phyloP scores from a whole-genome alignment of 306 rosid genomes.

The Pueraria montana region DNA sequence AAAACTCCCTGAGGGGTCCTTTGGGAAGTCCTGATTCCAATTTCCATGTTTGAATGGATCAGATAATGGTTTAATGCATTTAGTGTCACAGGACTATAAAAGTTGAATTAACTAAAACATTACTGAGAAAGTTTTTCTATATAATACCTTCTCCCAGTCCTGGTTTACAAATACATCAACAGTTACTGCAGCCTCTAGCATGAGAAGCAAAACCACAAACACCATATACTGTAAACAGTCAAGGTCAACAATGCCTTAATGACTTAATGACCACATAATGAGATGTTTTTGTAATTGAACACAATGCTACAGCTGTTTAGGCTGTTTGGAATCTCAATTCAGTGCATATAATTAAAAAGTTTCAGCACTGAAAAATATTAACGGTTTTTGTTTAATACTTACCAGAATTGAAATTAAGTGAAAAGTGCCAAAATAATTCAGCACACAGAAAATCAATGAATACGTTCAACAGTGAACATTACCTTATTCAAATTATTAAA shows the following conservation, averaged over 20 bases:
- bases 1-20: constrained; percentile 76
- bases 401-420: neutral
- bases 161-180: constrained; percentile 74
- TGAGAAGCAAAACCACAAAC: constrained; percentile 65
- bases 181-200: constrained; percentile 78
- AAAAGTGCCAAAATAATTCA: neutral
- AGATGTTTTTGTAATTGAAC: constrained; percentile 25
- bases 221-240: constrained; percentile 70
- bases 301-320: neutral
- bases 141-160: constrained; percentile 78
- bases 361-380: neutral
- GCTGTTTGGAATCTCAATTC: constrained; percentile 4
- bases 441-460: neutral
- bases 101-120: constrained; percentile 18
- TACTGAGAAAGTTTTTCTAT: neutral
- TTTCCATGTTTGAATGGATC: constrained; percentile 41
- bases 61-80: constrained; percentile 35
- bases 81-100: neutral
- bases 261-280: constrained; percentile 28
- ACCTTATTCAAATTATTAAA: neutral
- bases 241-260: constrained; percentile 44
- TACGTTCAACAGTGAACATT: neutral
- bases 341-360: constrained; percentile 5
- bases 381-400: neutral
- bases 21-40: constrained; percentile 77